Conservation (phyloP, 2,329 filamentous ascomycete species). For the Calonectria hongkongensis region DNA sequence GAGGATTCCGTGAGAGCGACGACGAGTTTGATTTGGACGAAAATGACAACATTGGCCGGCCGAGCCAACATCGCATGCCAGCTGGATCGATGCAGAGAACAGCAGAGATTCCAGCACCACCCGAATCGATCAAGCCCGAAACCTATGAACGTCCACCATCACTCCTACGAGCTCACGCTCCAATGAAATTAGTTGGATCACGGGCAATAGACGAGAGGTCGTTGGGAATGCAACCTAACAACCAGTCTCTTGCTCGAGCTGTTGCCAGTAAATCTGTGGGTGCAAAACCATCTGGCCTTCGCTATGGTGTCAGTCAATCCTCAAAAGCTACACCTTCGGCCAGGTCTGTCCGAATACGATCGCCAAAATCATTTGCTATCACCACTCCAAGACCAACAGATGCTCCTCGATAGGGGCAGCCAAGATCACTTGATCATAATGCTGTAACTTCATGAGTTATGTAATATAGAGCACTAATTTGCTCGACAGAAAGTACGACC, state of each 20-base stretch:
- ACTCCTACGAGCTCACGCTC: constrained; percentile 30
- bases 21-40: constrained; percentile 31
- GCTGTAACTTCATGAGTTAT: constrained; percentile 39
- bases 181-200: constrained; percentile 39
- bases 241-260: constrained; percentile 33
- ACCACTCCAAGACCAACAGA: constrained; percentile 37
- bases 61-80: constrained; percentile 37
- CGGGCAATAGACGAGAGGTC: constrained; percentile 38
- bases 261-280: constrained; percentile 48
- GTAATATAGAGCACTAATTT: not conserved
- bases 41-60: constrained; percentile 15
- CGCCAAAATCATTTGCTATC: constrained; percentile 47
- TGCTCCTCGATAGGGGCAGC: constrained; percentile 25
- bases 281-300: constrained; percentile 41
- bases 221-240: constrained; percentile 35
- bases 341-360: constrained; percentile 53
- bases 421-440: constrained; percentile 35
- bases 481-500: not conserved
- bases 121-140: constrained; percentile 26
- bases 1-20: constrained; percentile 55
- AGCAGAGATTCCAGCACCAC: constrained; percentile 6
- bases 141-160: constrained; percentile 17
- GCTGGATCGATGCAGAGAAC: constrained; percentile 32
- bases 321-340: constrained; percentile 39
- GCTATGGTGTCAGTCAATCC: constrained; percentile 42